Conservation (phyloP, 495 filamentous ascomycete genomes). For the Podospora didyma region DNA sequence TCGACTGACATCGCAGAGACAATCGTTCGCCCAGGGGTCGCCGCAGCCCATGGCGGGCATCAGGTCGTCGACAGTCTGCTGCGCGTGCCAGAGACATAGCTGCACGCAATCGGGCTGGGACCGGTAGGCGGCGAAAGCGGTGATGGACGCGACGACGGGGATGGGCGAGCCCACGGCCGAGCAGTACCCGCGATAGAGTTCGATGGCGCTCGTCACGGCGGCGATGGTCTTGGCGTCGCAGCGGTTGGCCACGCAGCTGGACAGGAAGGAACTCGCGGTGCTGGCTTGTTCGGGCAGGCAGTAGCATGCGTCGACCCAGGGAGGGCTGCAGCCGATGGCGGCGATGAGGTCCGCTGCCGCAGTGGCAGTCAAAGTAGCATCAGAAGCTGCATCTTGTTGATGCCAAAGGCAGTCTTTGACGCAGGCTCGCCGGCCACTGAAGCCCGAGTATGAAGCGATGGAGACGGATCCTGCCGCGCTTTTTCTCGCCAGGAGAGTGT, state of each 20-base stretch:
- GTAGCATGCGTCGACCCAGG: conserved; percentile 10
- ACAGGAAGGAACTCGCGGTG: conserved; percentile 3
- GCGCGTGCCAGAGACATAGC: conserved; percentile 6
- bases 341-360: not conserved
- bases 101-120: not conserved
- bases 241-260: not conserved
- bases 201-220: not conserved
- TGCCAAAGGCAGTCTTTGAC: conserved; percentile 14
- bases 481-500: too few relatives aligned
- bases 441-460: conserved; percentile 1
- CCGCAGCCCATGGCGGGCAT: conserved; percentile 3
- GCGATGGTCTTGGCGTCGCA: not conserved
- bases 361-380: too few relatives aligned
- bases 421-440: conserved; percentile 6
- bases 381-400: not conserved
- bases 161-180: conserved; percentile 3
- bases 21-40: conserved; percentile 4
- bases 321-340: conserved; percentile 6
- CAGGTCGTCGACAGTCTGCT: not conserved
- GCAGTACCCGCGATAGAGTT: conserved; percentile 9
- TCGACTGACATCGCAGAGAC: not conserved
- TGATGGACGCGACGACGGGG: conserved; percentile 10
- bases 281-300: conserved; percentile 5
- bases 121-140: not conserved
- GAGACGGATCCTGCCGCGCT: not conserved